phyloP scores from a whole-genome alignment of 2,329 filamentous ascomycete species.

The Penicillium sp. region DNA sequence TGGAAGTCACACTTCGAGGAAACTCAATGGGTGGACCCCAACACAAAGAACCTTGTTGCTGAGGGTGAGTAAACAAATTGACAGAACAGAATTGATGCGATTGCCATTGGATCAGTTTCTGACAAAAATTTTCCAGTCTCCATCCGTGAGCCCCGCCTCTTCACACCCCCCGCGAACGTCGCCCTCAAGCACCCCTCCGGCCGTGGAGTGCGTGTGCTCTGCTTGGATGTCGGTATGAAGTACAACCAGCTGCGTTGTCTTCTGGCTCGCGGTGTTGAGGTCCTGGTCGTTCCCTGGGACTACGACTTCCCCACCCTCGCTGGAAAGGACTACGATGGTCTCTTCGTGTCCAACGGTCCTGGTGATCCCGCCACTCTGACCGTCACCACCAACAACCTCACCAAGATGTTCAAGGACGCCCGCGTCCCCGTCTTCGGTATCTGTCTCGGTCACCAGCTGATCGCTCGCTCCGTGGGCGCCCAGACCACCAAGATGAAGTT shows the following conservation, averaged over 20 bases:
- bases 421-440: slow-evolving; percentile 92
- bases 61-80: slow-evolving; percentile 68
- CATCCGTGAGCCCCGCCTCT: slow-evolving; percentile 81
- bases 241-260: slow-evolving; percentile 97
- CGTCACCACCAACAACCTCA: slow-evolving; percentile 74
- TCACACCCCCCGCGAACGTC: slow-evolving; percentile 69
- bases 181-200: slow-evolving; percentile 86
- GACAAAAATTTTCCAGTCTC: slow-evolving; percentile 65
- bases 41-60: slow-evolving; percentile 86
- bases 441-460: slow-evolving; percentile 90
- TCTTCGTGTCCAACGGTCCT: slow-evolving; percentile 97
- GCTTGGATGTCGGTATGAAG: slow-evolving; percentile 96
- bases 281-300: slow-evolving; percentile 93
- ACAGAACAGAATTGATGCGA: background rate
- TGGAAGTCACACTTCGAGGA: slow-evolving; percentile 69
- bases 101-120: slow-evolving; percentile 36
- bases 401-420: slow-evolving; percentile 73
- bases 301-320: slow-evolving; percentile 80
- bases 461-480: slow-evolving; percentile 84
- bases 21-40: slow-evolving; percentile 88
- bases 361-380: slow-evolving; percentile 89
- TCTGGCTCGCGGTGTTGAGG: slow-evolving; percentile 85
- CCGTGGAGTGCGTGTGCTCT: slow-evolving; percentile 81
- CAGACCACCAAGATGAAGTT: slow-evolving; percentile 97
- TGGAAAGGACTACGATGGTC: slow-evolving; percentile 85